Evolutionary conservation across 2,329 filamentous ascomycete species (phyloP).

Genomic region (Aureobasidium sp.): DNA sequence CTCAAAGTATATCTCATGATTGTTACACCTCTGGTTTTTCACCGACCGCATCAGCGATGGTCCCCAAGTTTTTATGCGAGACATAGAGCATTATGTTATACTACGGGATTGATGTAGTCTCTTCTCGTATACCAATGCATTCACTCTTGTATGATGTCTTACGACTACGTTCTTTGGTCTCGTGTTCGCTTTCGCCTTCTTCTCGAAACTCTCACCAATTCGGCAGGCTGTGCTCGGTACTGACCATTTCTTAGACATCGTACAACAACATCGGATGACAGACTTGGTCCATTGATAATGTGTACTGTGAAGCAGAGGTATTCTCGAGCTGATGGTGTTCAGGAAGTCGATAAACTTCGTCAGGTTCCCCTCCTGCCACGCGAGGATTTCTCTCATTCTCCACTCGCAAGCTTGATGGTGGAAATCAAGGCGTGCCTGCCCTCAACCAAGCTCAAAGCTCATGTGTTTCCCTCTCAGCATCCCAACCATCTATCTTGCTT

Average conservation of each 20-base stretch:
- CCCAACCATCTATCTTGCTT: not conserved
- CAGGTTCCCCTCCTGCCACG: not conserved
- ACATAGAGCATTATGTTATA: not conserved
- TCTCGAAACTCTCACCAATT: not conserved
- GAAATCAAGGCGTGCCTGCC: not conserved
- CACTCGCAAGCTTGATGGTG: not conserved
- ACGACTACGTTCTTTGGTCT: not conserved
- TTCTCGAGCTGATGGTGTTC: not conserved
- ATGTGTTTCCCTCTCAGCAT: not conserved
- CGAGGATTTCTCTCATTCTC: not conserved
- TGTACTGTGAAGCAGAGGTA: not conserved
- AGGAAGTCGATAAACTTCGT: not conserved
- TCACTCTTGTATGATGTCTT: not conserved
- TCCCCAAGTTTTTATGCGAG: not conserved
- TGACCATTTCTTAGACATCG: not conserved
- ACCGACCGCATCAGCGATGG: not conserved
- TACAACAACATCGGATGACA: not conserved
- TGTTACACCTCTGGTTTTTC: not conserved
- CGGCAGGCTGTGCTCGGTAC: not conserved
- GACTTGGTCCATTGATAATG: not conserved
- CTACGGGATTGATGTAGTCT: not conserved
- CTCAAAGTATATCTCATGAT: constrained; percentile 5
- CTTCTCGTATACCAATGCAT: not conserved
- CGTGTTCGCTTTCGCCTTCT: not conserved
- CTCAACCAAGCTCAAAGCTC: not conserved